A percentile compares a stretch with the other conserved stretches of the same genome.
Evolutionary conservation across 345 rosid genomes (phyloP).

Genomic region (Eucalyptus melliodora): DNA sequence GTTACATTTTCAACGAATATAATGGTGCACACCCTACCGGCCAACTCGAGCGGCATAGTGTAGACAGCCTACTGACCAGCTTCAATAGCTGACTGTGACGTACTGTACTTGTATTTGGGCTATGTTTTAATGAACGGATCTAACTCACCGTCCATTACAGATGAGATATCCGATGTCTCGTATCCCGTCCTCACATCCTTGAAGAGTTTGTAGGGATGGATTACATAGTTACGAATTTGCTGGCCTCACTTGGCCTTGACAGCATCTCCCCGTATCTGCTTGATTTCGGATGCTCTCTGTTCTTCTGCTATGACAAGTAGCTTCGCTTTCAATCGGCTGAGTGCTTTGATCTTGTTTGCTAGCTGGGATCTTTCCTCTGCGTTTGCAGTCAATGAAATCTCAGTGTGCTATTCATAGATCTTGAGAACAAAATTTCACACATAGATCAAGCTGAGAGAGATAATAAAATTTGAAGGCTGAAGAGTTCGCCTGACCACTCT

Average conservation of each 20-base stretch:
- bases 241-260: conserved; percentile 98
- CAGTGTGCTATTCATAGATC: background rate
- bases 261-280: conserved; percentile 84
- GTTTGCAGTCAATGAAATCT: background rate
- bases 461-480: background rate
- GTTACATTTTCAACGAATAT: background rate
- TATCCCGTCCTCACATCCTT: conserved; percentile 71
- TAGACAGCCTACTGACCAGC: background rate
- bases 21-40: background rate
- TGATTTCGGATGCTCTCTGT: conserved; percentile 80
- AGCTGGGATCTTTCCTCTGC: conserved; percentile 87
- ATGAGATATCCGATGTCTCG: conserved; percentile 71
- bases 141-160: conserved; percentile 95
- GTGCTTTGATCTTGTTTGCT: conserved; percentile 77
- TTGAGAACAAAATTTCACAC: background rate
- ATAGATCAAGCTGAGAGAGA: background rate
- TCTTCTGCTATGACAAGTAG: conserved; percentile 81
- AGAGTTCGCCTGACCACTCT: background rate
- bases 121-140: conserved; percentile 81
- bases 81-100: conserved; percentile 7
- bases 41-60: background rate
- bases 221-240: conserved; percentile 81
- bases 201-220: conserved; percentile 94
- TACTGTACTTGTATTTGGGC: conserved; percentile 60
- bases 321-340: conserved; percentile 75